Conservation (phyloP, 345 rosid genomes). For the Sonneratia alba region DNA sequence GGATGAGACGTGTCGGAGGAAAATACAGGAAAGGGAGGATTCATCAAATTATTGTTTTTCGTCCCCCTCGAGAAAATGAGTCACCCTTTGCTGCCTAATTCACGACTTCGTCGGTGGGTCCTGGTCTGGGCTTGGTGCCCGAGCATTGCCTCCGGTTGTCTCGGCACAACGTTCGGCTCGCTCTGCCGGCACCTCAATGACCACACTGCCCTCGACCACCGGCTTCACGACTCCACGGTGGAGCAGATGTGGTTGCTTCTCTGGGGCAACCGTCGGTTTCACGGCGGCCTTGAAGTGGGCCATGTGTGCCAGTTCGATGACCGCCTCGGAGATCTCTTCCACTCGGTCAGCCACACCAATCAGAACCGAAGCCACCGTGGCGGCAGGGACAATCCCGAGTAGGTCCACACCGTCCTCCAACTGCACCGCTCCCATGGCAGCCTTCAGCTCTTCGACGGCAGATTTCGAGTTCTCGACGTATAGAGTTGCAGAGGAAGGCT, state of each 20-base stretch:
- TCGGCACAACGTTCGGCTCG: constrained; percentile 3
- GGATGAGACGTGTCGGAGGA: too few species aligned
- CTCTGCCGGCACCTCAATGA: constrained; percentile 19
- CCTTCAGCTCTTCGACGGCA: constrained; percentile 30
- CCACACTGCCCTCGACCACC: constrained; percentile 30
- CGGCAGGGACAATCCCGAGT: constrained; percentile 40
- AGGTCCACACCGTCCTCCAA: constrained; percentile 24
- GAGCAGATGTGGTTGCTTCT: constrained; percentile 31
- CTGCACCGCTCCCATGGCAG: constrained; percentile 26
- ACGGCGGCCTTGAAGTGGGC: constrained; percentile 40
- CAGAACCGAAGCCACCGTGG: constrained; percentile 50
- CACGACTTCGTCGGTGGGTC: constrained; percentile 2
- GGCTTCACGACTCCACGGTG: constrained; percentile 54
- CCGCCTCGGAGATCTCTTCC: constrained; percentile 41
- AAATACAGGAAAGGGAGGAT: neutral
- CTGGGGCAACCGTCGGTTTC: constrained; percentile 29
- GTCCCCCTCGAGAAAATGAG: neutral
- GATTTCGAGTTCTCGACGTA: constrained; percentile 44
- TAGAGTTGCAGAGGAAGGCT: constrained; percentile 23
- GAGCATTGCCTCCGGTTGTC: neutral
- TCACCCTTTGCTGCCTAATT: neutral
- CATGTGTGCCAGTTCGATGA: constrained; percentile 37
- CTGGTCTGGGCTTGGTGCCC: neutral
- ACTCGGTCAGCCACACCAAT: constrained; percentile 35
- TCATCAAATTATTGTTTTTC: neutral